A percentile compares a stretch with the other conserved stretches of the same genome.
Conservation (phyloP, 2,329 filamentous ascomycete genomes). For the Trichoderma sp. region DNA sequence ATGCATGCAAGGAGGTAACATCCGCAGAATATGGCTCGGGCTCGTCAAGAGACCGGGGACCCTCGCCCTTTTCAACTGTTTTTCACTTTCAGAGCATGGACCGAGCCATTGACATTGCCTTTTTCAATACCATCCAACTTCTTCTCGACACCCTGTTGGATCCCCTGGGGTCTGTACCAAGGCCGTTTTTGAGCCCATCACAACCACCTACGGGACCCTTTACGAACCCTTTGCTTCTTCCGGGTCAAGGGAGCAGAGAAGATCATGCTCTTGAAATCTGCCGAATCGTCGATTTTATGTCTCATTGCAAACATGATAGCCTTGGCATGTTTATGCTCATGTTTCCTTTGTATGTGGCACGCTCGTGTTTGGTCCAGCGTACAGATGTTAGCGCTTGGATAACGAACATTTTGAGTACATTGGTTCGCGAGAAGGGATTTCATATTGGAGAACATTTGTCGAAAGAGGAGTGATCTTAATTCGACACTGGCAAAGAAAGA, state of each 20-base stretch:
- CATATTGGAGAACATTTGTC: not conserved
- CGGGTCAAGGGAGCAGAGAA: not conserved
- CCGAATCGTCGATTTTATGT: not conserved
- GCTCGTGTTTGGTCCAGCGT: not conserved
- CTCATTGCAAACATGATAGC: not conserved
- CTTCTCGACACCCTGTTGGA: not conserved
- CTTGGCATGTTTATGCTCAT: not conserved
- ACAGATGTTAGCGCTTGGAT: not conserved
- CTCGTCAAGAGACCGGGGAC: not conserved
- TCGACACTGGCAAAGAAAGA: not conserved
- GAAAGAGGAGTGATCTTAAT: not conserved
- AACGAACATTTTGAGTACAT: not conserved
- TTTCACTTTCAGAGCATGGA: not conserved
- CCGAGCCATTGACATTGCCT: not conserved
- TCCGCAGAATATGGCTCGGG: not conserved
- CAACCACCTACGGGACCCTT: not conserved
- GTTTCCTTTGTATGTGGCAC: conserved; percentile 1
- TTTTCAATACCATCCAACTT: not conserved
- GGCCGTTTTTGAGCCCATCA: not conserved
- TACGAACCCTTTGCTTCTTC: not conserved
- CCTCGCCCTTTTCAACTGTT: not conserved
- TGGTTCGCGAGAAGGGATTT: not conserved
- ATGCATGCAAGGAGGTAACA: not conserved
- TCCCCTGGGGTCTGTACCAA: not conserved
- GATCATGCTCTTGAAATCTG: not conserved